Evolutionary conservation across 148 eudicot genomes (phyloP).

Genomic region (Diospyros lotus): DNA sequence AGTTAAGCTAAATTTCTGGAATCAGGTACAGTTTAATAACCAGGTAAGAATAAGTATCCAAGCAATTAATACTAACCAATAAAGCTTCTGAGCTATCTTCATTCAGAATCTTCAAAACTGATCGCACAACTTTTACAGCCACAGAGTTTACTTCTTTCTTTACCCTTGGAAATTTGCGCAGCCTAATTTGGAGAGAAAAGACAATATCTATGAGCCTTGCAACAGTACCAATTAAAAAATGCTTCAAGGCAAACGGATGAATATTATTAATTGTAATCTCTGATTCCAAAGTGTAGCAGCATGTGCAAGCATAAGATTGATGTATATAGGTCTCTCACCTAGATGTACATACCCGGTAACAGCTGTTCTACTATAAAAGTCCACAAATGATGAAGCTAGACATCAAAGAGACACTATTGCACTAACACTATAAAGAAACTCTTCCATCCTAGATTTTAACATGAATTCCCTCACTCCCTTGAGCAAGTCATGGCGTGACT

Average conservation of each 20-base stretch:
- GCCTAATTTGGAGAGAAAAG: constrained; percentile 35
- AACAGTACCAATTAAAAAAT: neutral
- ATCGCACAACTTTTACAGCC: constrained; percentile 63
- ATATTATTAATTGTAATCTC: neutral
- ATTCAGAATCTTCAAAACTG: constrained; percentile 57
- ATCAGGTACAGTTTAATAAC: neutral
- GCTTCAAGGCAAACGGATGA: neutral
- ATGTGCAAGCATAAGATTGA: neutral
- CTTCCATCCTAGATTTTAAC: neutral
- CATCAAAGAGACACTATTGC: neutral
- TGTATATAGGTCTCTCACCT: neutral
- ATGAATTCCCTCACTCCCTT: neutral
- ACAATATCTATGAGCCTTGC: neutral
- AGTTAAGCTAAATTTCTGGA: neutral
- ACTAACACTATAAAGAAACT: neutral
- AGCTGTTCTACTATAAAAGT: neutral
- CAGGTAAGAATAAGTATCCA: constrained; percentile 12
- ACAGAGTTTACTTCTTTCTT: constrained; percentile 72
- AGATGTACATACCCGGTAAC: too few relatives aligned
- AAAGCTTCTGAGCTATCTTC: constrained; percentile 59
- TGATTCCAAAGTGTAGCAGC: neutral
- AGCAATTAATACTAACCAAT: constrained; percentile 44
- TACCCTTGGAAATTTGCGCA: constrained; percentile 55
- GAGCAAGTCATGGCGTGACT: neutral
- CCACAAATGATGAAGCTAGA: neutral